Evolutionary conservation across 1,139 yeast species (phyloP), one percentile per base, ranked within the genome.

Genomic region (Taphrina betulina): DNA sequence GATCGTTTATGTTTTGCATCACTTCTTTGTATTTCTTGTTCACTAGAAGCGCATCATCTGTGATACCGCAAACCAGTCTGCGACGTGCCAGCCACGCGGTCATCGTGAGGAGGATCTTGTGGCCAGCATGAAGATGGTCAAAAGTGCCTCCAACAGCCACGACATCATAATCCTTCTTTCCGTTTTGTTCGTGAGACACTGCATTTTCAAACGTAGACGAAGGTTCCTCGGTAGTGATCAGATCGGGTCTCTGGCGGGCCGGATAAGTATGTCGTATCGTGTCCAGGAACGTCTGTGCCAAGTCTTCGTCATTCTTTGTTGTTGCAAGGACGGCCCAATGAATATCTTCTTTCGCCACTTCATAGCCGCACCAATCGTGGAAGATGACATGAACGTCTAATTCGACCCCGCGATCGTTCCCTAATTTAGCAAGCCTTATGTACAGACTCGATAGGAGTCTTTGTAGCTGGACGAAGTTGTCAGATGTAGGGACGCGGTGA

Each of bases 91-190:
- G 63, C 65, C 81, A 89, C 0, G 82, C 80, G 0, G 95, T 77
- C 63, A 87, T 74, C 0, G 95, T 83, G 5, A 94, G 73, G 19
- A 94, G 72, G 28, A 92, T 82, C 68, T 86, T 88, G 70, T 94
- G 99, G 0, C 98, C 99, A 66, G 85, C 95, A 65, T 94, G 99
- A 35, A 94, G 67, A 70, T 94, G 97, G 67, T 94, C 99, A 72
- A 94, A 94, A 0, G 98, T 94, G 0, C 99, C 99, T 0, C 98
- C 98, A 0, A 90, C 82, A 0, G 95, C 95, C 12, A 43, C 45
- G 38, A 48, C 8, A 23, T 50, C 31, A 37, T 55, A 37, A 8
- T 12, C 4, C 16, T 37, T 31, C 48, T 16, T 43, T 20, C 10
- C 7, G 7, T 26, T 12, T 26, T 26, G 31, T 26, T 7, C 12